A percentile compares a stretch with the other conserved stretches of the same genome.
These are phyloP conservation scores for Thamnidium elegans DNA, from an alignment of 192 early-diverging fungal species.

Conservation along the genomic window DNA sequence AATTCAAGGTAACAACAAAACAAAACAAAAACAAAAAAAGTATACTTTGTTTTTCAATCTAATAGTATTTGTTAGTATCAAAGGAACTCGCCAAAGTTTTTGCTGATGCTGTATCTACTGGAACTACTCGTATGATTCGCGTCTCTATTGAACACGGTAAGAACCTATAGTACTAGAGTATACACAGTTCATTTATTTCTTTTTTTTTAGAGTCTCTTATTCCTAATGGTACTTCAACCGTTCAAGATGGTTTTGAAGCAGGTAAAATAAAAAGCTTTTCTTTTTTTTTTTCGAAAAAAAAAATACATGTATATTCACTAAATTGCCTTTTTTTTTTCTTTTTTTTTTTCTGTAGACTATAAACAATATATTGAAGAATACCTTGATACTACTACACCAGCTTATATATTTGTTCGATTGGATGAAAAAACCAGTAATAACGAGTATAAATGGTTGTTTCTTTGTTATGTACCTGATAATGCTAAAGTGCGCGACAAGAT, in stretches of 20 bases:
- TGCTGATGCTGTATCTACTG: conserved; percentile 33
- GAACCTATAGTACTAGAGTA: not conserved
- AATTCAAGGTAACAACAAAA: conserved; percentile 40
- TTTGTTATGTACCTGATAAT: conserved; percentile 78
- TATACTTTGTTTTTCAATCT: not conserved
- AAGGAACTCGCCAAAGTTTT: conserved; percentile 48
- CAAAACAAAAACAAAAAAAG: not conserved
- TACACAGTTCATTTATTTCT: not conserved
- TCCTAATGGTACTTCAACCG: conserved; percentile 24
- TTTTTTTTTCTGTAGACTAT: no score
- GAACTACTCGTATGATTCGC: conserved; percentile 41
- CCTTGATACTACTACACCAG: conserved; percentile 54
- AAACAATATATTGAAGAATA: conserved; percentile 37
- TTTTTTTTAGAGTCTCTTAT: conserved; percentile 35
- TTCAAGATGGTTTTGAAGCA: conserved; percentile 39
- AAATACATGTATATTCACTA: not conserved
- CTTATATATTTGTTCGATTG: conserved; percentile 64
- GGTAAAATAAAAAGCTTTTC: conserved; percentile 17
- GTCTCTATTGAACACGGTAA: conserved; percentile 51
- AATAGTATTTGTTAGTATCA: conserved; percentile 32
- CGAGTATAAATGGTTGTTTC: conserved; percentile 67
- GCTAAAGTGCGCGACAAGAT: conserved; percentile 88
- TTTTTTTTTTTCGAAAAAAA: conserved; percentile 7
- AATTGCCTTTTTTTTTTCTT: no score
- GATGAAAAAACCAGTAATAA: conserved; percentile 45